Base-by-base conservation (phyloP, 352 stramenopile genomes). In the Phytophthora pistaciae region DNA sequence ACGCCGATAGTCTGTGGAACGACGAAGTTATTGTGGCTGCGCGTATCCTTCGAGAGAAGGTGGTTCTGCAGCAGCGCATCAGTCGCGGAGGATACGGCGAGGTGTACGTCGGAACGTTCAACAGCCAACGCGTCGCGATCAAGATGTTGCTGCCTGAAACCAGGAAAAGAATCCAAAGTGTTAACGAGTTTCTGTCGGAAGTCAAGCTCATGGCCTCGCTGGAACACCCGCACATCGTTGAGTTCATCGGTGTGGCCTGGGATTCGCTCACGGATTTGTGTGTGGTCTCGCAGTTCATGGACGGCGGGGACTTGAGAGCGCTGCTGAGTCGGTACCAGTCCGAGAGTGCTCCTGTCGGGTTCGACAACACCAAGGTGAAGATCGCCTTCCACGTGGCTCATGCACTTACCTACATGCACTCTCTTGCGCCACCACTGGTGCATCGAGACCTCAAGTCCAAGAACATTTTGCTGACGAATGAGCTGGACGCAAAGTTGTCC, bases 11-110 rank as follows among this genome's bases (percentile, higher is more conserved):
- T 50, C 42, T 50, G 7, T 50, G 42, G 42, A 50, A 50, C 14
- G 16, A 50, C 14, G n/a, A 50, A 50, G n/a, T 50, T 3, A 50
- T 50, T 50, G 42, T 50, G n/a, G 42, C 42, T 50, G 42, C 42
- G n/a, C 42, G 42, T 50, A 50, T 50, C 42, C 42, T 5, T 0
- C 42, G 42, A 23, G 42, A 23, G 42, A 50, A 50, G 42, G 42
- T 50, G 16, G 42, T 50, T 21, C n/a, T 50, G 42, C 42, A 50
- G 42, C 42, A 50, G 42, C 16, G 42, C 16, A 18, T 50, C n/a
- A 50, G 42, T 23, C 42, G 42, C 14, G 42, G 42, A 50, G 42
- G 42, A 18, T 50, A 50, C n/a, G 42, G 42, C 42, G 42, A 50
- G n/a, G 42, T 50, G 16, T 50, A 50, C 42, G 42, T 50, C 16